Base-by-base conservation (phyloP, 768 basidiomycete species). In the Podaxis sp. region DNA sequence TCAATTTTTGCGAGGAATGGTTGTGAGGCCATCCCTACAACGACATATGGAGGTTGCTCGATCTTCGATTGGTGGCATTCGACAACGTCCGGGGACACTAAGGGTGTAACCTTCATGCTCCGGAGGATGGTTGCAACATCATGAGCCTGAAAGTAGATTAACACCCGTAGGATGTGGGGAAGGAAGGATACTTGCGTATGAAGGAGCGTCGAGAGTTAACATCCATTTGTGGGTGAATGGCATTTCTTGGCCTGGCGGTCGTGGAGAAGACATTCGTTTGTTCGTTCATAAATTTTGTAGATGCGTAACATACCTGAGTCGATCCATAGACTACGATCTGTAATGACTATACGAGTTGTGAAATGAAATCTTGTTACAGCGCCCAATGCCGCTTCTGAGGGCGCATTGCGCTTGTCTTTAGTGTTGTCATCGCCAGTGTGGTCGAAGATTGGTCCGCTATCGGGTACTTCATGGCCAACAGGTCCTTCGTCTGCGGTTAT, bases 191-290 rank as follows among this genome's bases (percentile, higher is more conserved):
- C 77, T 36, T 54, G 82, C 84, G 65, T 84, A 85, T 46, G 83
- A 81, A 26, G 84, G 81, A 4, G 82, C 75, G 61, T 84, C 81
- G 12, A 83, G 75, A 0, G 79, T 80, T 42, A 85, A 74, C 82
- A 83, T 84, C 84, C 84, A 85, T 69, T 80, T 81, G 68, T 84
- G 80, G 1, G 80, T 79, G 62, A 77, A 75, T 2, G 65, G 65
- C 57, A 65, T 40, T 70, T 60, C n/a, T 59, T 52, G 61, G 66
- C 26, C 55, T 73, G 67, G 3, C 78, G 15, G 44, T 19, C 44
- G 5, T 19, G 17, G 7, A 19, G 17, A n/a, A 19, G 17, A 3
- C 17, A 7, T 46, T 17, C 44, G 44, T 46, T 46, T 46, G 44
- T 17, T 33, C 33, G 33, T 33, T 33, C n/a, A 19, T 17, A 46